Evolutionary conservation across 306 rosid genomes (phyloP), one percentile per base, ranked within the genome.

Genomic region (Albizia julibrissin): DNA sequence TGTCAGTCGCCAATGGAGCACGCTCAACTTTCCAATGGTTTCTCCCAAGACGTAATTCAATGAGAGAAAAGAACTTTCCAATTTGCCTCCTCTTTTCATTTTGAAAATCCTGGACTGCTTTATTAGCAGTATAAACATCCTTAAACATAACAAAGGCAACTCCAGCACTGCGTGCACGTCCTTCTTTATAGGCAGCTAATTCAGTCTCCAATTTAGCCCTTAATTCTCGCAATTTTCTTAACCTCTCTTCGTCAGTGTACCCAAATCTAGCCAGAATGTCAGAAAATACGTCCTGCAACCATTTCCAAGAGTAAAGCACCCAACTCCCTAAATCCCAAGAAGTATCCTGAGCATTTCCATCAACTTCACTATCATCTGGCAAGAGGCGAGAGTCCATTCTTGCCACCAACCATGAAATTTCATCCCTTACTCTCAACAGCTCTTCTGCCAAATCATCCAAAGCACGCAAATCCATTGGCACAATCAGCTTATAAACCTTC

Each of bases 1-100:
- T 92, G 77, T 95, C 99, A 4, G 91, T 84, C 0, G 98, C 98
- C 92, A 95, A 85, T 26, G 99, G 98, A 22, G 99, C 99, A 10
- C 97, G 91, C 89, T 95, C 99, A 70, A 93, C 99, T 87, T 95
- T 93, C 99, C 99, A 95, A 71, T 95, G 96, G 88, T 89, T 95
- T 84, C 98, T 91, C 76, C 87, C 83, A 37, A 95, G 82, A 19
- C 99, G 92, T 75, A 93, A 77, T 82, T 95, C 99, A 89, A 82
- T 33, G 3, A 95, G 86, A 5, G 98, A 95, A 78, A 93, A 95
- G 84, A 95, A 95, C 85, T 89, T 90, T 77, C 99, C 98, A 78
- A 91, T 87, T 74, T 93, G 85, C 84, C 88, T 93, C 89, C 84
- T 84, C 87, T 88, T 93, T 82, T 95, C 99, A 24, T 93, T 92